A percentile compares a stretch with the other conserved stretches of the same genome.
Evolutionary conservation across 202 grass and related monocot species (phyloP).

Genomic region (Dendrocalamus latiflorus): DNA sequence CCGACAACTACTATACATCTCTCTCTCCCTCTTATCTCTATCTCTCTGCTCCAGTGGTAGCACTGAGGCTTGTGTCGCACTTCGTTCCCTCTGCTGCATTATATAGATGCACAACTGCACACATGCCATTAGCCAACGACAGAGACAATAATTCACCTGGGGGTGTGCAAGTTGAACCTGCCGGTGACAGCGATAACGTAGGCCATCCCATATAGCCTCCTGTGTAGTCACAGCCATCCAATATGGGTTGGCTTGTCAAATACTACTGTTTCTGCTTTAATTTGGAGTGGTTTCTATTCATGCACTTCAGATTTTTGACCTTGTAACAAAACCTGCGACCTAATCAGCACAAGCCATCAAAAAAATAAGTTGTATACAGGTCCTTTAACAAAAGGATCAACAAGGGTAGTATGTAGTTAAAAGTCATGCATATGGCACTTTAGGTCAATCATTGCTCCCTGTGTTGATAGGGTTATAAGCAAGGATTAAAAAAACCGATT

Average conservation of each 20-base stretch:
- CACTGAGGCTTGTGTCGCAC: background rate
- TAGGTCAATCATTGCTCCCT: too few relatives aligned
- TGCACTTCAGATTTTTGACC: too few relatives aligned
- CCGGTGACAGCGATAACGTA: constrained; percentile 7
- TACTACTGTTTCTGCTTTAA: constrained; percentile 19
- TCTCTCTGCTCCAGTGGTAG: background rate
- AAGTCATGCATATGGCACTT: too few relatives aligned
- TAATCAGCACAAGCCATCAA: too few relatives aligned
- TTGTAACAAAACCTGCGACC: too few relatives aligned
- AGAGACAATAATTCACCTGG: constrained; percentile 42
- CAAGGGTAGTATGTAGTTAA: too few relatives aligned
- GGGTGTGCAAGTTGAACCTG: constrained; percentile 18
- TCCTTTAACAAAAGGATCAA: too few relatives aligned
- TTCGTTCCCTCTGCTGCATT: background rate
- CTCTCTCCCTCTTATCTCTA: background rate
- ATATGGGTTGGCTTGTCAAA: constrained; percentile 22
- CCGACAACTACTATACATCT: background rate
- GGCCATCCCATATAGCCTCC: constrained; percentile 11
- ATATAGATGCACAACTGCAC: constrained; percentile 15
- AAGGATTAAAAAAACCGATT: too few relatives aligned
- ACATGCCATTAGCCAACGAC: constrained; percentile 23
- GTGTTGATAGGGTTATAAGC: too few relatives aligned
- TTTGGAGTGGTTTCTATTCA: too few relatives aligned
- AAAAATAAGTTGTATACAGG: too few relatives aligned
- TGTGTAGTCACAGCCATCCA: constrained; percentile 26